phyloP scores from a whole-genome alignment of 225 moss, liverwort and hornwort genomes.

The Pseudisothecium myosuroides region DNA sequence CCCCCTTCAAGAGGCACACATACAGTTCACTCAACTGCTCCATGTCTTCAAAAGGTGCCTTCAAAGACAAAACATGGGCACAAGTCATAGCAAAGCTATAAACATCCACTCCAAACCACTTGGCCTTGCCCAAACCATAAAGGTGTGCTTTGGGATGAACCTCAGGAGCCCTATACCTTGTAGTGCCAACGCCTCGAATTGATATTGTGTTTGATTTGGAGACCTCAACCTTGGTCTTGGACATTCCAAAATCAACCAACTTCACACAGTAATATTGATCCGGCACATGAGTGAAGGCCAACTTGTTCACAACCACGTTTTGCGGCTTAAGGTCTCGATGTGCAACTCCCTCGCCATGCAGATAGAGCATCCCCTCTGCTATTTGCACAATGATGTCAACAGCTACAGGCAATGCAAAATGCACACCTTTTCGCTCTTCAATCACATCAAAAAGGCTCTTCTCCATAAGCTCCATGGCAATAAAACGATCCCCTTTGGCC shows the following conservation, averaged over 20 bases:
- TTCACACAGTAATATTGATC: background rate
- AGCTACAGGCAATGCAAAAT: background rate
- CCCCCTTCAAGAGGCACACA: accelerated
- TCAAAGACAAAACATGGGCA: background rate
- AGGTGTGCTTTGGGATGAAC: background rate
- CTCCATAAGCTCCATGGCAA: background rate
- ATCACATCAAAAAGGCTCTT: background rate
- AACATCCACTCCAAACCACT: background rate
- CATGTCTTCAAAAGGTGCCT: background rate
- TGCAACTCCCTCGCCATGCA: background rate
- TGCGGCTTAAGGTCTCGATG: background rate
- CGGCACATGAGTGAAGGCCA: accelerated
- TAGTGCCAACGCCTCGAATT: background rate
- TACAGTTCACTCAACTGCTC: background rate
- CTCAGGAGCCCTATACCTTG: background rate
- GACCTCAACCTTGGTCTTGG: background rate
- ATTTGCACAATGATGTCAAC: background rate
- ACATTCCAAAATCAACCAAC: background rate
- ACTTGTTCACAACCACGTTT: background rate
- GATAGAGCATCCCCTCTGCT: background rate
- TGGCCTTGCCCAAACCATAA: background rate
- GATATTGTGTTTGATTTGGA: background rate
- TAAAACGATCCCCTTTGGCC: background rate
- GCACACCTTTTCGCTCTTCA: background rate
- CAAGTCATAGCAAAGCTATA: background rate